Conservation (phyloP, 2,329 filamentous ascomycete species). For the Amesomyces nigricolor region DNA sequence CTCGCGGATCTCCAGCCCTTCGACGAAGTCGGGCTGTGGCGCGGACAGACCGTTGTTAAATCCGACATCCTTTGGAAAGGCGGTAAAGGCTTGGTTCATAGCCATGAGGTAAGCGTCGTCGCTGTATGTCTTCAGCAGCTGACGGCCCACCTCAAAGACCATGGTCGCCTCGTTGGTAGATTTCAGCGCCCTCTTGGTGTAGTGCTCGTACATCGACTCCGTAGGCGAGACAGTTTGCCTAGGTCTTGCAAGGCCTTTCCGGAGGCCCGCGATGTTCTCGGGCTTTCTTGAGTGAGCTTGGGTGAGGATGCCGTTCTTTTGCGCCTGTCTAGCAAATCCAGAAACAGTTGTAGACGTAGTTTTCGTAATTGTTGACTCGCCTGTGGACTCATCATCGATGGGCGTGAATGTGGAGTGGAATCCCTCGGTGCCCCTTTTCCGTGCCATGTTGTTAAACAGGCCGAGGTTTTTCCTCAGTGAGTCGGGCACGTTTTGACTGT, state of each 20-base stretch:
- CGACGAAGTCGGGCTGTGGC: slow-evolving; percentile 9
- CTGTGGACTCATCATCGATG: background rate
- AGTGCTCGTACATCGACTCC: background rate
- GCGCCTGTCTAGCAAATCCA: slow-evolving; percentile 1
- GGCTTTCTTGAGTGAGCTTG: background rate
- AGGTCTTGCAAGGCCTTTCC: background rate
- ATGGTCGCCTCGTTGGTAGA: background rate
- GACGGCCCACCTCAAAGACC: background rate
- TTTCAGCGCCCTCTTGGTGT: background rate
- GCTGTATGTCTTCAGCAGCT: background rate
- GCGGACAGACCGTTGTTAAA: slow-evolving; percentile 16
- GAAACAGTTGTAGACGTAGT: background rate
- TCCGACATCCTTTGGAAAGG: slow-evolving; percentile 7
- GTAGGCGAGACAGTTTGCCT: background rate
- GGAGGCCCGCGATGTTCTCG: background rate
- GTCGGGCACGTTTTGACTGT: background rate
- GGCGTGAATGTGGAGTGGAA: background rate
- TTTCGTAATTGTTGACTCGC: background rate
- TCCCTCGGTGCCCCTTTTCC: background rate
- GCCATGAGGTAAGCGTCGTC: background rate
- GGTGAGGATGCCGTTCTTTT: slow-evolving; percentile 6
- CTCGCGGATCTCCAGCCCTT: background rate
- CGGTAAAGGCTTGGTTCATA: slow-evolving; percentile 9
- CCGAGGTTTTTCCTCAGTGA: background rate
- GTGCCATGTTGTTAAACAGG: background rate